These are phyloP conservation scores for Candida sonorensis DNA, from an alignment of 805 yeast species.

Conservation along the genomic window DNA sequence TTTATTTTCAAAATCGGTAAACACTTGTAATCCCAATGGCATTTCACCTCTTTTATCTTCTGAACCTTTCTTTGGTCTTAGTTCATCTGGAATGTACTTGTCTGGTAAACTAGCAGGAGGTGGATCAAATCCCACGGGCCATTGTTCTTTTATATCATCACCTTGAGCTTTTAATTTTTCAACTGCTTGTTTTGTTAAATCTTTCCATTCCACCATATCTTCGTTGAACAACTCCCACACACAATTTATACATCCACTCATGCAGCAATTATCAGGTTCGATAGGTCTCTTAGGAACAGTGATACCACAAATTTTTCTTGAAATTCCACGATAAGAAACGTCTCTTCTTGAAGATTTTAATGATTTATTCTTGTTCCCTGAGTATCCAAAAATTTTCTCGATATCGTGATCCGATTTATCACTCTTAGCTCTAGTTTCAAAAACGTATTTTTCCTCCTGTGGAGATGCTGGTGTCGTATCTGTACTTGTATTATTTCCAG, in stretches of 20 bases:
- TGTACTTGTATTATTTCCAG: no score
- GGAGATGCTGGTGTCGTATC: no score
- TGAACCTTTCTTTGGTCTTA: conserved; percentile 18
- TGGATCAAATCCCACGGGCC: conserved; percentile 65
- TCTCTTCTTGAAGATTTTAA: conserved; percentile 30
- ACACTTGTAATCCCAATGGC: conserved; percentile 71
- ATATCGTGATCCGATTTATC: conserved; percentile 15
- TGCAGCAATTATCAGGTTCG: conserved; percentile 95
- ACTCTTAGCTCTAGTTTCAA: conserved; percentile 19
- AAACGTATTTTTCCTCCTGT: no score
- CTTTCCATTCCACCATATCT: conserved; percentile 79
- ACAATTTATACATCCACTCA: conserved; percentile 95
- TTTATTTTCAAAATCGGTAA: conserved; percentile 75
- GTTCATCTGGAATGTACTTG: conserved; percentile 37
- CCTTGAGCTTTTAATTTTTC: conserved; percentile 29
- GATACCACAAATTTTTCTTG: conserved; percentile 51
- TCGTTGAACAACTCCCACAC: conserved; percentile 94
- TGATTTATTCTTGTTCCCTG: conserved; percentile 24
- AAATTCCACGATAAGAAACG: conserved; percentile 27
- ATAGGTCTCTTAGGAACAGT: conserved; percentile 75
- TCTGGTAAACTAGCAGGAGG: conserved; percentile 36
- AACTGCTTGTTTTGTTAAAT: conserved; percentile 52
- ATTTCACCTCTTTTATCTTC: conserved; percentile 46
- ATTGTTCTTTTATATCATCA: conserved; percentile 39
- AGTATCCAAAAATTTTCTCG: conserved; percentile 25